Percentiles rank a stretch among this genome's conserved stretches.
Evolutionary conservation across 2,329 filamentous ascomycete genomes (phyloP).

Genomic region (Alternaria viburni): DNA sequence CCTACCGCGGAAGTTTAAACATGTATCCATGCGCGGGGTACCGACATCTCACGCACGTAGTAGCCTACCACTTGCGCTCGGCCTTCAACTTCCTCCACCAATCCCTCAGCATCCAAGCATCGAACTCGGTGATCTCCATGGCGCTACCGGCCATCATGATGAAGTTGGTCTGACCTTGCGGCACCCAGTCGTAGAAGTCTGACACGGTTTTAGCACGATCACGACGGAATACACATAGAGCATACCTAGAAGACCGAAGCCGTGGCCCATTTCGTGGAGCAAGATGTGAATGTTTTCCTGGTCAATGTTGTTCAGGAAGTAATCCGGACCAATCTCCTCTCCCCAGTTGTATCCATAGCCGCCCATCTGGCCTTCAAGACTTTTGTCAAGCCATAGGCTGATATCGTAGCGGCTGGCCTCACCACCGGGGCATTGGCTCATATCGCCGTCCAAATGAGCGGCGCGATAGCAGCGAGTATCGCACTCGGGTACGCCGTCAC

Average conservation of each 20-base stretch:
- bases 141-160: slow-evolving; percentile 56
- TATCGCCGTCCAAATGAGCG: slow-evolving; percentile 53
- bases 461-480: slow-evolving; percentile 51
- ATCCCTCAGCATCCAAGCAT: slow-evolving; percentile 58
- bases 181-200: slow-evolving; percentile 55
- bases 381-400: slow-evolving; percentile 55
- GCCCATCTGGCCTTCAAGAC: slow-evolving; percentile 43
- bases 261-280: slow-evolving; percentile 55
- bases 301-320: slow-evolving; percentile 50
- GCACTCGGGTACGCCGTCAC: slow-evolving; percentile 53
- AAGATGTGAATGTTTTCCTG: slow-evolving; percentile 53
- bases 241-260: slow-evolving; percentile 45
- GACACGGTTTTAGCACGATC: neutral
- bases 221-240: neutral
- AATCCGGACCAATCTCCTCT: slow-evolving; percentile 52
- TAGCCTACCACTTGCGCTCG: slow-evolving; percentile 17
- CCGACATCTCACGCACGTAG: no score
- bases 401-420: slow-evolving; percentile 49
- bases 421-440: slow-evolving; percentile 50
- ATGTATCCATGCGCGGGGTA: neutral
- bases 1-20: no score
- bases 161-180: slow-evolving; percentile 51
- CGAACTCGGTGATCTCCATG: slow-evolving; percentile 54
- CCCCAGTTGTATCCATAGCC: slow-evolving; percentile 58
- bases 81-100: slow-evolving; percentile 52